These are phyloP conservation scores for Priceomyces medius DNA, from an alignment of 805 yeast species.

Conservation along the genomic window DNA sequence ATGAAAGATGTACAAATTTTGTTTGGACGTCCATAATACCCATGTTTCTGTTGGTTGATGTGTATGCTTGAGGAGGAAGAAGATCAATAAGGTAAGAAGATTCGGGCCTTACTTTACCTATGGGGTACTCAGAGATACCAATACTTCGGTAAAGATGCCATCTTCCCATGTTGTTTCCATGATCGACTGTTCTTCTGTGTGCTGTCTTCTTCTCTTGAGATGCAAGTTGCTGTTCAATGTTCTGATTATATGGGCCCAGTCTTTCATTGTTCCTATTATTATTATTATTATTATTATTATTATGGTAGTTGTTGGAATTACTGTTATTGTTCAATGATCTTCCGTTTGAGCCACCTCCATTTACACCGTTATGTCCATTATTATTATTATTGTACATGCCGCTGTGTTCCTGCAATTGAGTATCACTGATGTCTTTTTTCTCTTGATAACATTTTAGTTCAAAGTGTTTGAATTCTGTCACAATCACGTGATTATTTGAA, in stretches of 20 bases:
- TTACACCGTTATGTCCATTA: constrained; percentile 1
- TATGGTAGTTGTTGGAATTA: constrained; percentile 2
- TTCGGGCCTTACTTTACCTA: constrained; percentile 65
- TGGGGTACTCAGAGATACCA: constrained; percentile 40
- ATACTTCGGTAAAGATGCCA: constrained; percentile 51
- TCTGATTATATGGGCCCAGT: constrained; percentile 28
- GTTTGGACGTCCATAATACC: constrained; percentile 65
- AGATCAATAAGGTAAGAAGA: constrained; percentile 62
- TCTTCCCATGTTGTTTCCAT: constrained; percentile 70
- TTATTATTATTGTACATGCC: constrained; percentile 9
- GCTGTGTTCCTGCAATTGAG: background rate
- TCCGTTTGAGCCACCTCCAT: background rate
- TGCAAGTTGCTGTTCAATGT: constrained; percentile 41
- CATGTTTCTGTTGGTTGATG: constrained; percentile 29
- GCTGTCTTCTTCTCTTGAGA: constrained; percentile 51
- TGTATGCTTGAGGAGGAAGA: constrained; percentile 64
- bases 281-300: constrained; percentile 5
- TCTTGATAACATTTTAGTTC: background rate
- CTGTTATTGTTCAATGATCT: background rate
- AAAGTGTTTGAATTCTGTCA: no score
- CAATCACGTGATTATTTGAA: no score
- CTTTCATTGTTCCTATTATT: constrained; percentile 15
- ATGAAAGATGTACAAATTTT: constrained; percentile 85
- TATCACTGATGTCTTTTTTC: background rate
- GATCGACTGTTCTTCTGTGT: constrained; percentile 72